Conservation (phyloP, 106 monocot genomes). For the Acanthochlamys bracteata region DNA sequence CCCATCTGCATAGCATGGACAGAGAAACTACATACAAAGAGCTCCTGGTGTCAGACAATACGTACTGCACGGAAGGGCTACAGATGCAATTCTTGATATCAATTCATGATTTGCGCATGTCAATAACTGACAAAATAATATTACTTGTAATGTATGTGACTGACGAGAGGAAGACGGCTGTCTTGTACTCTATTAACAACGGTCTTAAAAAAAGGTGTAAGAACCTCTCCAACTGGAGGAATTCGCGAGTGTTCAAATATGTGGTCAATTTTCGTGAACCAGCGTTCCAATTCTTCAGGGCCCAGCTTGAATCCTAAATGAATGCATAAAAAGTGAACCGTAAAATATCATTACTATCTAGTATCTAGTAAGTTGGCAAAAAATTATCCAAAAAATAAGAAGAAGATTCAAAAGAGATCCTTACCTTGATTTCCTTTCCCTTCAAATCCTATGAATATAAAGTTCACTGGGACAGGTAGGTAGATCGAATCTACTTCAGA, state of each 20-base stretch:
- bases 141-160: slow-evolving; percentile 91
- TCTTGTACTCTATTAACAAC: slow-evolving; percentile 48
- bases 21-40: slow-evolving; percentile 71
- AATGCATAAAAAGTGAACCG: neutral
- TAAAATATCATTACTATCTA: neutral
- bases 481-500: slow-evolving; percentile 84
- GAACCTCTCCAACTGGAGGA: slow-evolving; percentile 84
- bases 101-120: too few species aligned
- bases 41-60: too few species aligned
- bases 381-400: neutral
- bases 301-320: slow-evolving; percentile 71
- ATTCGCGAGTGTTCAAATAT: slow-evolving; percentile 81
- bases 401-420: neutral
- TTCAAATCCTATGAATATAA: slow-evolving; percentile 97
- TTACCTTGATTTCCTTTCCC: slow-evolving; percentile 91
- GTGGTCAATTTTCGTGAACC: slow-evolving; percentile 98
- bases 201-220: slow-evolving; percentile 84
- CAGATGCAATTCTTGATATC: too few species aligned
- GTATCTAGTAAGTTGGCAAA: neutral
- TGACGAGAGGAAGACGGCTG: slow-evolving; percentile 83
- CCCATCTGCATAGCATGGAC: slow-evolving; percentile 92
- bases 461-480: slow-evolving; percentile 75
- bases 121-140: slow-evolving; percentile 6
- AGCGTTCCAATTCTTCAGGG: slow-evolving; percentile 73
- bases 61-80: too few species aligned